Base-by-base conservation (phyloP, 1,284 basidiomycete species). In the Microbotryum saponariae region DNA sequence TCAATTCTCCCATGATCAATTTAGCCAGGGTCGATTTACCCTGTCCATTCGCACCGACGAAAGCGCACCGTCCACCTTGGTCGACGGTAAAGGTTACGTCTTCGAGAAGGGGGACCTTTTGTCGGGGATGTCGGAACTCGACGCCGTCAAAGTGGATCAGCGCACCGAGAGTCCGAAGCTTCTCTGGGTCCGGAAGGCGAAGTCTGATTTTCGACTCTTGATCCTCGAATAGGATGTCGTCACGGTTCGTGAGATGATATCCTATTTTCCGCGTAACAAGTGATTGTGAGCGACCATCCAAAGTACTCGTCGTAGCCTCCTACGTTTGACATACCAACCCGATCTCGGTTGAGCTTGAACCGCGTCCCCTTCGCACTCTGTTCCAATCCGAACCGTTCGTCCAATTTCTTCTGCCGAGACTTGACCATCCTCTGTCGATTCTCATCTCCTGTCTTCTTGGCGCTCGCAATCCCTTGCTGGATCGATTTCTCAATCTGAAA, bases 271-370 rank as follows among this genome's bases (percentile, higher is more conserved):
- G 7, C 2, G 6, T 23, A 3, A 23, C 20, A 29, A 6, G n/a
- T 29, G 7, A 27, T 10, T 6, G 37, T 42, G 37, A 42, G 37
- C 16, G 16, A 42, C 6, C 37, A 42, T 42, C 12, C 37, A 42
- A 16, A 42, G 16, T 18, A 4, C 37, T 9, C 37, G 1, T 27
- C 27, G 16, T 42, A 18, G 14, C 12, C 16, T 18, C 37, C 7
- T 10, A 42, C 12, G 16, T 18, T 42, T 4, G 7, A 27, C 54
- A 12, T 6, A 55, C 55, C 83, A 1, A 71, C 76, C 55, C 78
- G 69, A 70, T 87, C 84, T 18, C 83, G 78, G 67, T 85, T 85
- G 45, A 86, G 77, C 74, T 86, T 87, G 77, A 86, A 87, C 12
- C 81, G 77, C 50, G 71, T 72, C 2, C 80, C 80, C 58, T 78